These are phyloP conservation scores for Cutaneotrichosporon spelunceum DNA, from an alignment of 1,284 basidiomycete species.

Conservation along the genomic window DNA sequence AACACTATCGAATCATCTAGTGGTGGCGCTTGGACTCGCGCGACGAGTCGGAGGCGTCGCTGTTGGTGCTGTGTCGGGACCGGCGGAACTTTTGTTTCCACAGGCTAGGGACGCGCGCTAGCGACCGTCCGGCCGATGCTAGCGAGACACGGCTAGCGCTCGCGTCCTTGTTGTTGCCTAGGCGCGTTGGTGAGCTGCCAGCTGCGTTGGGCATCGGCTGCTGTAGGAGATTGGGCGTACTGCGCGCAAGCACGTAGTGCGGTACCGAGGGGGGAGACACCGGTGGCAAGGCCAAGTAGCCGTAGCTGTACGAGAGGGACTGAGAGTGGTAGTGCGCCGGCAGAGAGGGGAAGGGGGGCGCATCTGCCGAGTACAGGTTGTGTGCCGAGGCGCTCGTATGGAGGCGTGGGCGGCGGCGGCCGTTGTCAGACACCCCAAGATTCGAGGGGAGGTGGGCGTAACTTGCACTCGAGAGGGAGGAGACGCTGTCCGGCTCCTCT, in stretches of 20 bases:
- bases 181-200: not conserved
- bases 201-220: not conserved
- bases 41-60: slow-evolving; percentile 19
- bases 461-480: not conserved
- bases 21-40: not conserved
- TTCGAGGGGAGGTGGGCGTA: not conserved
- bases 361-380: not conserved
- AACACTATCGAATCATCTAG: too few species aligned
- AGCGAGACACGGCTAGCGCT: not conserved
- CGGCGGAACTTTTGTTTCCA: slow-evolving; percentile 3
- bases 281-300: not conserved
- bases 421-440: not conserved
- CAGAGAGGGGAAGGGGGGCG: not conserved
- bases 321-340: slow-evolving; percentile 2
- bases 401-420: not conserved
- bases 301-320: not conserved
- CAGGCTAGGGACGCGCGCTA: not conserved
- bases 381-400: not conserved
- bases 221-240: not conserved
- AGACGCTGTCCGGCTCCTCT: not conserved
- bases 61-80: not conserved
- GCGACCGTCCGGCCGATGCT: not conserved
- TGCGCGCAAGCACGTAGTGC: not conserved
- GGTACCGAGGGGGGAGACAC: not conserved
- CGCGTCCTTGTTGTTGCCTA: not conserved